Conservation (phyloP, 2,329 filamentous ascomycete genomes). For the Calycina marina region DNA sequence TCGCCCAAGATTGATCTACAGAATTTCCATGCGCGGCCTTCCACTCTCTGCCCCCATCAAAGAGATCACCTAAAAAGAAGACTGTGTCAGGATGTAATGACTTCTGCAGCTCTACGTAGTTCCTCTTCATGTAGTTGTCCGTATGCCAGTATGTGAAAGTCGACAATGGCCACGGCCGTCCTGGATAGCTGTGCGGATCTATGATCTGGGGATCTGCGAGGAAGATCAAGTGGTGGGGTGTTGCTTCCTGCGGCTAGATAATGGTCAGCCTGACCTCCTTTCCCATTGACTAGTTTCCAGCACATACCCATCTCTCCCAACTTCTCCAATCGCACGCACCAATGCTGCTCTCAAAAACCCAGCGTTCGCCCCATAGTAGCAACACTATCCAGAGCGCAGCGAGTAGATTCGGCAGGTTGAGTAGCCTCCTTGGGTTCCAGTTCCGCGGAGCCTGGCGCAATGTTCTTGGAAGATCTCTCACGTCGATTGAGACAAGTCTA, state of each 20-base stretch:
- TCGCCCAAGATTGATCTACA: conserved; percentile 43
- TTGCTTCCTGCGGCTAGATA: conserved; percentile 45
- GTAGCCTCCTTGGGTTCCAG: conserved; percentile 33
- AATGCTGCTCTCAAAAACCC: conserved; percentile 57
- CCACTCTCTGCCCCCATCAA: conserved; percentile 95
- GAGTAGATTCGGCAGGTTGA: conserved; percentile 53
- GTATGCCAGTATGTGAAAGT: conserved; percentile 56
- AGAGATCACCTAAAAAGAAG: conserved; percentile 85
- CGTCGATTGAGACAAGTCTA: conserved; percentile 7
- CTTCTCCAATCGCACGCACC: conserved; percentile 63
- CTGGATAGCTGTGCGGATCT: conserved; percentile 62
- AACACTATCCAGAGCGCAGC: conserved; percentile 61
- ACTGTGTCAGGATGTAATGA: conserved; percentile 71
- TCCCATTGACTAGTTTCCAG: conserved; percentile 3
- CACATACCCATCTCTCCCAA: conserved; percentile 81
- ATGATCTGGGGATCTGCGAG: conserved; percentile 61
- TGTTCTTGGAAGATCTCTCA: conserved; percentile 6
- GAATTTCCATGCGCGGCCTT: conserved; percentile 50
- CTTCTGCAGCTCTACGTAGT: conserved; percentile 65
- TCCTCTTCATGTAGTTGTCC: conserved; percentile 77
- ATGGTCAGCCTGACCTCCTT: conserved; percentile 10
- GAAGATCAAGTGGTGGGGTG: conserved; percentile 60
- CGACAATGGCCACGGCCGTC: conserved; percentile 55
- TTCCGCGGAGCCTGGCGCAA: conserved; percentile 23
- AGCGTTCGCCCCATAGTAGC: conserved; percentile 75